Evolutionary conservation across 2,329 filamentous ascomycete genomes (phyloP).

Genomic region (Venturiaceae sp.): DNA sequence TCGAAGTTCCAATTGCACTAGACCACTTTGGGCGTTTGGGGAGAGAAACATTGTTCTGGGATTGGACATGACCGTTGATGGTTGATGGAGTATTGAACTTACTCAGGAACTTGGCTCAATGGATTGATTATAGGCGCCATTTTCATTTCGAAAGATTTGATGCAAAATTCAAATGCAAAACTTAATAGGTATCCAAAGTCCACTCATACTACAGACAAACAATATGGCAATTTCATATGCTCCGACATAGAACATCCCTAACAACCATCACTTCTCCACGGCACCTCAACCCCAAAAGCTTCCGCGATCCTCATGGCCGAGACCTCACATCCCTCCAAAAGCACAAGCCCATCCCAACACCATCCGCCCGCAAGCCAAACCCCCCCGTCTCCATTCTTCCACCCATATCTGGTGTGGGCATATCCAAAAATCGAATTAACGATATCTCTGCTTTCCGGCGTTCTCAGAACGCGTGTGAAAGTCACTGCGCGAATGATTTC

Average conservation of each 20-base stretch:
- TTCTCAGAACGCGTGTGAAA: conserved; percentile 46
- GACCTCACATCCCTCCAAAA: conserved; percentile 51
- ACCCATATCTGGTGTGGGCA: conserved; percentile 16
- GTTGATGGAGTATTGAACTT: no score
- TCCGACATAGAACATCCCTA: not conserved
- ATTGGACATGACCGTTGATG: no score
- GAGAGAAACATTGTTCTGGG: no score
- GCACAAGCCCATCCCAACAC: conserved; percentile 57
- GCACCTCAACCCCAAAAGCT: conserved; percentile 39
- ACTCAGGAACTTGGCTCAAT: no score
- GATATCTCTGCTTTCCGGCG: conserved; percentile 34
- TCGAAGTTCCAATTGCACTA: no score
- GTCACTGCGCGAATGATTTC: conserved; percentile 34
- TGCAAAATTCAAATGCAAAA: no score
- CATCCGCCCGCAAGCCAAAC: conserved; percentile 50
- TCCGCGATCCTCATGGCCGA: conserved; percentile 47
- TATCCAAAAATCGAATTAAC: conserved; percentile 36
- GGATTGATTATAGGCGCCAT: no score
- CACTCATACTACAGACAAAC: no score
- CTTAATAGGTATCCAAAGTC: no score
- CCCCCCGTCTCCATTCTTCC: conserved; percentile 44
- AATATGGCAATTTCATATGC: no score
- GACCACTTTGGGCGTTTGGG: no score
- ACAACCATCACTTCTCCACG: conserved; percentile 14
- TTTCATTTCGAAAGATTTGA: no score